Evolutionary conservation across 768 basidiomycete genomes (phyloP), one percentile per base, ranked within the genome.

Genomic region (Tephrocybe rancida): DNA sequence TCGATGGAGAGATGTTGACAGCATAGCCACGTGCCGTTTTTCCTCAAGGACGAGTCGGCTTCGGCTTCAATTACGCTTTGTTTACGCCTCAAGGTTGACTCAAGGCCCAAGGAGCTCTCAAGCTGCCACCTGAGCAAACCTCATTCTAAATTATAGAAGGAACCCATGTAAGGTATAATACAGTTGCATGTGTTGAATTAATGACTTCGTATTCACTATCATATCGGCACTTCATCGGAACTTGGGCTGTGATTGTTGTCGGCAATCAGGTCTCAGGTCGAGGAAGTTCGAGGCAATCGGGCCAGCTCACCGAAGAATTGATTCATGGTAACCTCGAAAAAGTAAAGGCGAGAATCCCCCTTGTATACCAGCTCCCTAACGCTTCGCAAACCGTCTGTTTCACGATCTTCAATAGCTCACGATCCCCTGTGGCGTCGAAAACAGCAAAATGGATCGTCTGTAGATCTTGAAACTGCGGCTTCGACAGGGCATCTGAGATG

Each of bases 381-480:
- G 44, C 50, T 10, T 58, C 56, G 18, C 46, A 37, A 16, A 64
- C 51, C 2, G 61, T 61, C 10, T 59, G 37, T 32, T 54, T 38
- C 11, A 62, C 52, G 11, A 27, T 49, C 3, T 22, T 24, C 43
- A 54, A 29, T n/a, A 62, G 41, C 10, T 62, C 60, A 16, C 45
- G 37, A 32, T 69, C 67, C 6, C 48, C 59, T 3, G 56, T 35
- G 27, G 60, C 54, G 42, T 59, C 60, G 52, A 60, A 61, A 8
- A 61, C 64, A 13, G 64, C 56, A 57, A 72, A 70, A 29, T 67
- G 60, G 21, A 72, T 65, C n/a, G 46, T 38, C 37, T 64, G 50
- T 22, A 69, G 48, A 1, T 24, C 35, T 13, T 47, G 48, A 44
- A 64, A 70, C 41, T 64, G 57, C n/a, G 64, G 56, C 16, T 54